These are phyloP conservation scores for Olyra latifolia DNA, from an alignment of 176 grass and related monocot species.

Conservation along the genomic window DNA sequence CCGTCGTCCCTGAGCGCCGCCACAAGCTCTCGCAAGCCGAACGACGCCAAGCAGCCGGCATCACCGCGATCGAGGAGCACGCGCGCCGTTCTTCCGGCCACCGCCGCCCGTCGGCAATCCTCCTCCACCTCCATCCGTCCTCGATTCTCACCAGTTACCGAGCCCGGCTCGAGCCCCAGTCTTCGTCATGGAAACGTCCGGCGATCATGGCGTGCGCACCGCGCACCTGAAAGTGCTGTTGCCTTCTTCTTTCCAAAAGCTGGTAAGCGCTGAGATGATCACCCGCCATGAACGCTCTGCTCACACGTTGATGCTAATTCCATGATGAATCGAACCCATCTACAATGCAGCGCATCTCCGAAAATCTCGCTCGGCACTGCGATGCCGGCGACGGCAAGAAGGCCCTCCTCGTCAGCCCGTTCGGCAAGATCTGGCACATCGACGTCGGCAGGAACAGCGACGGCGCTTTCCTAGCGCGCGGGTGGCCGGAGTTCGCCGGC, in stretches of 20 bases:
- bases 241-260: conserved; percentile 11
- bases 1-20: no score
- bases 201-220: neutral
- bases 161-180: neutral
- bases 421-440: conserved; percentile 27
- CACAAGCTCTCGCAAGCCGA: no score
- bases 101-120: no score
- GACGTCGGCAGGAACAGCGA: conserved; percentile 22
- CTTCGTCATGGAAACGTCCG: neutral
- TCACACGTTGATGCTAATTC: no score
- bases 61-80: no score
- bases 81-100: no score
- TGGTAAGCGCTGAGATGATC: neutral
- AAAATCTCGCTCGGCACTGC: conserved; percentile 21
- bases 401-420: conserved; percentile 20
- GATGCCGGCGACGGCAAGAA: neutral
- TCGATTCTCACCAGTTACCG: no score
- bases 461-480: conserved; percentile 29
- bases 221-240: conserved; percentile 1
- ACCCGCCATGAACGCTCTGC: no score
- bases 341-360: conserved; percentile 19
- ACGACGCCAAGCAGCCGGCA: no score
- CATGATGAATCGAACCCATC: no score
- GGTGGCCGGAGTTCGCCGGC: conserved; percentile 33
- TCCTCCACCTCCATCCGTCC: neutral